Percentiles rank a stretch among this genome's conserved stretches.
These are phyloP conservation scores for Suillus subluteus DNA, from an alignment of 768 basidiomycete species.

Conservation along the genomic window DNA sequence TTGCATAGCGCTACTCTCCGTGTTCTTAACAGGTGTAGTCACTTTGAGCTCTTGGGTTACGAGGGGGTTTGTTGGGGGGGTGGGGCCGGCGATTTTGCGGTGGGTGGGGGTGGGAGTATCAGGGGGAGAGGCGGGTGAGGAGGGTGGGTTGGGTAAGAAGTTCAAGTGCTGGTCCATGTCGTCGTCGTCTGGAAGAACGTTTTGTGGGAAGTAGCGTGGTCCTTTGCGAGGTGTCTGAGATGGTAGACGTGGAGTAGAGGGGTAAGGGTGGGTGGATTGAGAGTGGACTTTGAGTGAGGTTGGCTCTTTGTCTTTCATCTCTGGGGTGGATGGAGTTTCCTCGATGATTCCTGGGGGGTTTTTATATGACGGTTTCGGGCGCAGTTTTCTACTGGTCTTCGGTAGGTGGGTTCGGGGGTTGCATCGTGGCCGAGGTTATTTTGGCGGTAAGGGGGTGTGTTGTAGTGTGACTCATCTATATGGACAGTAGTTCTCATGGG, in stretches of 20 bases:
- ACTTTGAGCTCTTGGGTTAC: neutral
- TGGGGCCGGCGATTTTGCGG: rapidly evolving
- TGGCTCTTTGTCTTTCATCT: too few species aligned
- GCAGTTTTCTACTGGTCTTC: too few species aligned
- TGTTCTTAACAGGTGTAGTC: too few species aligned
- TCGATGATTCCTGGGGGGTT: too few species aligned
- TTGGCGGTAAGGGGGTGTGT: neutral
- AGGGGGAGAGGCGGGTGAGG: neutral
- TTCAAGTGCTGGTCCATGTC: neutral
- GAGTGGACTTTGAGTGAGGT: too few species aligned
- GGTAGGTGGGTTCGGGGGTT: too few species aligned
- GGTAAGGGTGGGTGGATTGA: neutral
- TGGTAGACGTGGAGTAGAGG: rapidly evolving
- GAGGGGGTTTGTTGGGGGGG: neutral
- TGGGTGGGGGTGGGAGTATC: neutral
- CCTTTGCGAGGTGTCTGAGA: too few species aligned
- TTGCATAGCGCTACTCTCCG: neutral
- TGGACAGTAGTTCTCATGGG: neutral
- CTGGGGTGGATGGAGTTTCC: too few species aligned
- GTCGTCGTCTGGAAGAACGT: rapidly evolving
- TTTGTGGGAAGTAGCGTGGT: neutral
- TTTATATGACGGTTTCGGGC: too few species aligned
- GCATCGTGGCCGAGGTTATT: too few species aligned
- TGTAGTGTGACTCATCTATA: neutral
- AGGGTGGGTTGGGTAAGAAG: neutral